Evolutionary conservation across 768 basidiomycete genomes (phyloP).

Genomic region (Leccinum truebloodii): DNA sequence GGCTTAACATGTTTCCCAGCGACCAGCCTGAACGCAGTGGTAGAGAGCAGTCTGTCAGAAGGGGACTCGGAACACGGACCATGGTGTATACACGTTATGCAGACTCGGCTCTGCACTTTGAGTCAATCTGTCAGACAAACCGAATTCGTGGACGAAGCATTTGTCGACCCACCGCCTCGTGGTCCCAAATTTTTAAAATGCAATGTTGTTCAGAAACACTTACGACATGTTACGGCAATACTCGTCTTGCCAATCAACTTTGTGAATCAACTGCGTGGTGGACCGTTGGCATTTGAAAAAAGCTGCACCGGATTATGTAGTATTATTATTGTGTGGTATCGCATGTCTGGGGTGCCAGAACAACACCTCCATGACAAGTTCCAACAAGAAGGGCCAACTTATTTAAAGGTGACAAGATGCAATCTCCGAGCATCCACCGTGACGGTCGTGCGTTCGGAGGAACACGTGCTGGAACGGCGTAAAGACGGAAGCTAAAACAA

Average conservation of each 20-base stretch:
- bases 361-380: not conserved
- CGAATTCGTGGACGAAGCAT: not conserved
- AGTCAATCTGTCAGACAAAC: not conserved
- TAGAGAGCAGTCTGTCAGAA: not conserved
- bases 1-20: conserved; percentile 21
- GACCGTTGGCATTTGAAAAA: not conserved
- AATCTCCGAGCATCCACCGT: not conserved
- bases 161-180: not conserved
- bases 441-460: not conserved
- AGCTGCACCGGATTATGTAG: not conserved
- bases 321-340: not conserved
- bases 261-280: not conserved
- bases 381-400: not conserved
- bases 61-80: not conserved
- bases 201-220: not conserved
- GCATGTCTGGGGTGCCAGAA: not conserved
- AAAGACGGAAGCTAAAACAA: not conserved
- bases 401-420: not conserved
- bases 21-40: not conserved
- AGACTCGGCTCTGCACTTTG: not conserved
- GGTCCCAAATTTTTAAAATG: not conserved
- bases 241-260: not conserved
- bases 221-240: not conserved
- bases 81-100: not conserved
- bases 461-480: not conserved